phyloP scores from a whole-genome alignment of 2,329 filamentous ascomycete species.

The Xylariaceae sp. region DNA sequence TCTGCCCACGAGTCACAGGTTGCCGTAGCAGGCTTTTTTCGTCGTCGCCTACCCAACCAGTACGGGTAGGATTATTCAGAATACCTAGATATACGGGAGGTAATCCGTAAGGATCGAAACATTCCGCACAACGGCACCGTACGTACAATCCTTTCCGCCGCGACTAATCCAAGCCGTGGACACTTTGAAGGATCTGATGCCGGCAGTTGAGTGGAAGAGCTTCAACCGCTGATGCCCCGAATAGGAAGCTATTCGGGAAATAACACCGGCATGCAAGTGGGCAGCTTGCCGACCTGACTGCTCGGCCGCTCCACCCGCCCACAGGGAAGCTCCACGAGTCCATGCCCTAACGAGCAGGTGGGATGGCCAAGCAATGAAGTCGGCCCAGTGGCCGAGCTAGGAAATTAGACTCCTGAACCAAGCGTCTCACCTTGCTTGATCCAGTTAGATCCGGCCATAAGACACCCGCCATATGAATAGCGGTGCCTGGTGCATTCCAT shows the following conservation, averaged over 20 bases:
- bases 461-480: neutral
- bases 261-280: neutral
- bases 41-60: too few species aligned
- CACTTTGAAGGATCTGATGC: neutral
- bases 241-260: neutral
- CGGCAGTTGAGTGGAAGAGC: neutral
- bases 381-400: neutral
- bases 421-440: neutral
- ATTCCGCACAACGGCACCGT: too few species aligned
- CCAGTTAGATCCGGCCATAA: neutral
- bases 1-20: neutral
- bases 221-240: neutral
- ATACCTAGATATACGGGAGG: too few species aligned
- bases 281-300: neutral
- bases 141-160: too few species aligned
- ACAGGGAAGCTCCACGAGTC: too few species aligned
- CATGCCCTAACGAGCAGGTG: neutral
- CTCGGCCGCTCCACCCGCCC: neutral
- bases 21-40: neutral
- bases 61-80: too few species aligned
- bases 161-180: neutral
- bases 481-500: neutral
- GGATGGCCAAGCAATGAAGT: neutral
- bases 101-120: too few species aligned
- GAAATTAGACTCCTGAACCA: neutral